These are phyloP conservation scores for Hymenoscyphus infarciens DNA, from an alignment of 2,329 filamentous ascomycete genomes.

Conservation along the genomic window DNA sequence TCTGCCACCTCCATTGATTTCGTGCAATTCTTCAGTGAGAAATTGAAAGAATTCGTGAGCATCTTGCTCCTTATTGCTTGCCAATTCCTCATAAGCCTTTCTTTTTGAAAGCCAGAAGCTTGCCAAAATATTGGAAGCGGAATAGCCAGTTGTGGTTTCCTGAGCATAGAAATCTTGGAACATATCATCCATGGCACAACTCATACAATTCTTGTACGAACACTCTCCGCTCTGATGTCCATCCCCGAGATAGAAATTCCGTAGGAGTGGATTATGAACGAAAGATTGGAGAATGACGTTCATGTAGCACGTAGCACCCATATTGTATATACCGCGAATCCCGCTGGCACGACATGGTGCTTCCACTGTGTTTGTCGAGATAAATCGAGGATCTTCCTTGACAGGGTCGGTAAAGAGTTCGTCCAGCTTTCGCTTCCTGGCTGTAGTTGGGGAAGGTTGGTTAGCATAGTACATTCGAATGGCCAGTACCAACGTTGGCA, in stretches of 20 bases:
- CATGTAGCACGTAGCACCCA: conserved; percentile 98
- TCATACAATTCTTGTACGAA: conserved; percentile 57
- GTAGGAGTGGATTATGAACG: conserved; percentile 86
- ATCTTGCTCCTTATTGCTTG: conserved; percentile 93
- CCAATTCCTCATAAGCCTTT: conserved; percentile 68
- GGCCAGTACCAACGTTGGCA: not conserved
- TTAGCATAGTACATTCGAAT: conserved; percentile 3
- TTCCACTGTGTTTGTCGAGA: conserved; percentile 72
- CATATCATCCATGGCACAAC: conserved; percentile 70
- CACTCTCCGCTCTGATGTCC: conserved; percentile 81
- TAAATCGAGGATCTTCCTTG: conserved; percentile 72
- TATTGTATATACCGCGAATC: conserved; percentile 90
- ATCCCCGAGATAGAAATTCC: conserved; percentile 88
- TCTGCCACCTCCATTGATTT: conserved; percentile 63
- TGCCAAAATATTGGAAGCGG: conserved; percentile 82
- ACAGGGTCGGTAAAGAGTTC: conserved; percentile 62
- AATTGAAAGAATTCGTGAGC: conserved; percentile 98
- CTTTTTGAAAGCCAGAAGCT: conserved; percentile 86
- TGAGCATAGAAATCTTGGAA: conserved; percentile 68
- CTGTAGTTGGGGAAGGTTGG: conserved; percentile 33
- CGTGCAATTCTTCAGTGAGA: conserved; percentile 85
- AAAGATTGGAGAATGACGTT: conserved; percentile 93
- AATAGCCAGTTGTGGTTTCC: conserved; percentile 84
- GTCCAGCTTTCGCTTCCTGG: conserved; percentile 72
- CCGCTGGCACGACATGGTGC: conserved; percentile 84